These are phyloP conservation scores for Nicotiana attenuata DNA, from an alignment of 257 asterid genomes.

Conservation along the genomic window DNA sequence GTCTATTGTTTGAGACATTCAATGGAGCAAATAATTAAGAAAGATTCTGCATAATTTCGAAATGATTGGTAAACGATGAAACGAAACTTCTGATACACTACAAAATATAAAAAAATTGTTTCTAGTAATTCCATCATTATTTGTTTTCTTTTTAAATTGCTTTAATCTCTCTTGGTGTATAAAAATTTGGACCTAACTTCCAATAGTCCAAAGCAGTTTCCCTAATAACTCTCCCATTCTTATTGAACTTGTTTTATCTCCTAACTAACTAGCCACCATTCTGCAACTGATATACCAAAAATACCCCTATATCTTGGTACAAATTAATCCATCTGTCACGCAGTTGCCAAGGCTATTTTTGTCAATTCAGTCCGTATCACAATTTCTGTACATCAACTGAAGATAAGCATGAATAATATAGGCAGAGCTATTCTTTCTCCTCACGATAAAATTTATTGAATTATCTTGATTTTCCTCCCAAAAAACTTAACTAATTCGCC, in stretches of 20 bases:
- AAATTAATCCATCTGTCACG: neutral
- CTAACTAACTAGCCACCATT: neutral
- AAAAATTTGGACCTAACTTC: neutral
- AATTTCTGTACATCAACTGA: slow-evolving; percentile 28
- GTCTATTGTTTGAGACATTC: neutral
- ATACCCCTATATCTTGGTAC: neutral
- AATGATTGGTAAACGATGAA: neutral
- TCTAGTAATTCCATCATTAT: neutral
- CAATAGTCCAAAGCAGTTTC: neutral
- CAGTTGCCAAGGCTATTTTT: neutral
- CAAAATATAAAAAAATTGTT: neutral
- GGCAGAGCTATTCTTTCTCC: slow-evolving; percentile 18
- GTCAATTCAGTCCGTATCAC: slow-evolving; percentile 4
- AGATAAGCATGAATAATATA: slow-evolving; percentile 12
- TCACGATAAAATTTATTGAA: slow-evolving; percentile 31
- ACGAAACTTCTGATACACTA: neutral
- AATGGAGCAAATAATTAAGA: neutral
- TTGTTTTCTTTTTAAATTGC: neutral
- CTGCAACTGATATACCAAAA: neutral
- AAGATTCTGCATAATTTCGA: neutral
- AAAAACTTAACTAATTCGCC: slow-evolving; percentile 25
- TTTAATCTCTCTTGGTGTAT: neutral
- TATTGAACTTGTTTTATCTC: neutral
- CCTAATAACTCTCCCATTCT: neutral
- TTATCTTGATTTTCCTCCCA: neutral